Base-by-base conservation (phyloP, 2,329 filamentous ascomycete genomes). In the Didymella lethalis region DNA sequence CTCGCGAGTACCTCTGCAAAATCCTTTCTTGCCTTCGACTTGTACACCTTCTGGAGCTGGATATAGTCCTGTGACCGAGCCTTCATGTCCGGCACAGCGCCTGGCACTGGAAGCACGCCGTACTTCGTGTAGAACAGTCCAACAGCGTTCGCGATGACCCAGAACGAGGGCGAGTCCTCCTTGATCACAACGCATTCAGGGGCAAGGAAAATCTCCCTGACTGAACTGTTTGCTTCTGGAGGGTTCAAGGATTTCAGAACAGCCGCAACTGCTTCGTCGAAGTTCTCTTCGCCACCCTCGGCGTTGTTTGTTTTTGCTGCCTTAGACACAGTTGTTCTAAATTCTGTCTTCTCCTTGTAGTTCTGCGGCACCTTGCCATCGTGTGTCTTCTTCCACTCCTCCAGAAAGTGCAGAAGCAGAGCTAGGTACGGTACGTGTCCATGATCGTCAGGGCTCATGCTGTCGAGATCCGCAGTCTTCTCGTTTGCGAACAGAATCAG, bases 81-180 rank as follows among this genome's bases (percentile, higher is more conserved):
- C 81, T 99, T 99, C 95, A 99, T 99, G 76, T 99, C 95, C 1
- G 96, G 95, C 1, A 99, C 82, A 3, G 90, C 88, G 12, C 95
- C 96, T 0, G 93, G 90, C 0, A 99, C 82, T 16, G 95, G 95
- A 5, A 99, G 83, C 28, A 89, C 84, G 7, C 84, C 80, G 73
- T 97, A 87, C 54, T 86, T 86, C 10, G 85, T 77, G 75, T 94
- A 89, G 76, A 99, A 99, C 20, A 84, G 73, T 60, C 88, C 88
- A 54, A 98, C 83, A 0, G 94, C 93, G 54, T 88, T 84, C 8
- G 91, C 90, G 66, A 97, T 94, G 61, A 93, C 79, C 95, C 96
- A 99, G 80, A 99, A 98, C 57, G 85, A 86, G 0, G 90, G 81
- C 0, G 84, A 84, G 58, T 77, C 69, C 11, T 75, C 59, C 8